Conservation (phyloP, 495 filamentous ascomycete species). For the Penicillium subrubescens region DNA sequence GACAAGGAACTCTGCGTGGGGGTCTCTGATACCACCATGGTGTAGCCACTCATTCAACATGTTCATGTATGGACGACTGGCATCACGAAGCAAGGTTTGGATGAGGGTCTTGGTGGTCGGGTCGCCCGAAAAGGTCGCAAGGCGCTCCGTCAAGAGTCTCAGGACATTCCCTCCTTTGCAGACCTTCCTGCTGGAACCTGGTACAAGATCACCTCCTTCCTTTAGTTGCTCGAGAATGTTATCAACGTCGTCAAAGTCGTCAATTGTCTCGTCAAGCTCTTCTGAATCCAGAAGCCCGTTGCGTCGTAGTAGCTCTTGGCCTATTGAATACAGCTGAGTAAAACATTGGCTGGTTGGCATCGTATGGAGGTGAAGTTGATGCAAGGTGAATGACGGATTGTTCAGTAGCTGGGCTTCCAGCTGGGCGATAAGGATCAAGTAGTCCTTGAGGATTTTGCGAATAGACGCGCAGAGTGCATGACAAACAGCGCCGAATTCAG, state of each 20-base stretch:
- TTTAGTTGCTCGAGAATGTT: constrained; percentile 81
- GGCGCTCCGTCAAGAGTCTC: constrained; percentile 76
- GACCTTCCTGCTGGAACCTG: constrained; percentile 80
- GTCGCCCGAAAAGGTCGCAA: constrained; percentile 89
- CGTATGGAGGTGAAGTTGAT: constrained; percentile 88
- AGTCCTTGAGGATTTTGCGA: constrained; percentile 87
- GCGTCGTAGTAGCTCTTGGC: constrained; percentile 81
- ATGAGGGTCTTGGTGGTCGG: constrained; percentile 80
- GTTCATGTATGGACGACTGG: constrained; percentile 91
- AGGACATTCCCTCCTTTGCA: constrained; percentile 94
- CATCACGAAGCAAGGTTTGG: constrained; percentile 79
- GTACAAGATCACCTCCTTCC: constrained; percentile 75
- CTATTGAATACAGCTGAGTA: constrained; percentile 81
- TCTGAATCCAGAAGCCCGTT: constrained; percentile 82
- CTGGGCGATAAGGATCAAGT: constrained; percentile 88
- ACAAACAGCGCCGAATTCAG: constrained; percentile 94
- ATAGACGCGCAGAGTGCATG: constrained; percentile 94
- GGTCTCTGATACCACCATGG: constrained; percentile 91
- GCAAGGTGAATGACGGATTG: constrained; percentile 83
- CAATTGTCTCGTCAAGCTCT: constrained; percentile 79
- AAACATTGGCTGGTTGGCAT: constrained; percentile 88
- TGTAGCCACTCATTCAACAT: constrained; percentile 99
- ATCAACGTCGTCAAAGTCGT: constrained; percentile 81
- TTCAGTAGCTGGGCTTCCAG: constrained; percentile 89
- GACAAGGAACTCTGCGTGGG: constrained; percentile 90